phyloP scores from a whole-genome alignment of 805 yeast species.

The Kazachstania psychrophila region DNA sequence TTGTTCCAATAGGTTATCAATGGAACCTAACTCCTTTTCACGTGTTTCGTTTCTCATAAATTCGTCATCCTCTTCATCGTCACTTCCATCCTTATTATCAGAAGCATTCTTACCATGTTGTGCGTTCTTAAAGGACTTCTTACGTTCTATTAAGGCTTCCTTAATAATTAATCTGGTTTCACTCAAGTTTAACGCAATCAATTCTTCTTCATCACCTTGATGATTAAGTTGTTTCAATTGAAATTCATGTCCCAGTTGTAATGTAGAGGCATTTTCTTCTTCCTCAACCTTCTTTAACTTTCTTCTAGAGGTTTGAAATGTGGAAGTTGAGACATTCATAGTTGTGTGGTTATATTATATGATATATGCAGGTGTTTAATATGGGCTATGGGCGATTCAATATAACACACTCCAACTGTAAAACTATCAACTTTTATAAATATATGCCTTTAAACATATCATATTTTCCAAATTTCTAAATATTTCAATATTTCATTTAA shows the following conservation, averaged over 20 bases:
- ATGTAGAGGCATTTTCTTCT: conserved; percentile 83
- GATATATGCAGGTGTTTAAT: too few species aligned
- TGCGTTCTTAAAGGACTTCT: conserved; percentile 41
- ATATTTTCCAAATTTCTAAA: too few species aligned
- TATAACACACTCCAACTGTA: too few species aligned
- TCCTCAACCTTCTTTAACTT: conserved; percentile 59
- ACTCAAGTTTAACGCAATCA: conserved; percentile 77
- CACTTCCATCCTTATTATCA: conserved; percentile 12
- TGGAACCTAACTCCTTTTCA: conserved; percentile 32
- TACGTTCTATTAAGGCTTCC: conserved; percentile 76
- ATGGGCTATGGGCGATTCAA: too few species aligned
- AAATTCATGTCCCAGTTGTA: conserved; percentile 90
- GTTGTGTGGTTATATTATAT: conserved; percentile 3
- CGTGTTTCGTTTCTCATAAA: conserved; percentile 41
- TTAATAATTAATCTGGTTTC: conserved; percentile 86
- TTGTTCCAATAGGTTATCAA: conserved; percentile 27
- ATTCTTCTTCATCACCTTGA: conserved; percentile 64
- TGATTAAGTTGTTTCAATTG: conserved; percentile 71
- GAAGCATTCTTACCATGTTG: conserved; percentile 9
- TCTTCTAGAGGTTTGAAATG: conserved; percentile 77
- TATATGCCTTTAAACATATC: too few species aligned
- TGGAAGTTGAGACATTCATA: conserved; percentile 86
- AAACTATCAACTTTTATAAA: too few species aligned
- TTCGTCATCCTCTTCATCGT: conserved; percentile 25
- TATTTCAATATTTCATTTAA: too few species aligned